Base-by-base conservation (phyloP, 192 early-diverging fungal species). In the Podila clonocystis region DNA sequence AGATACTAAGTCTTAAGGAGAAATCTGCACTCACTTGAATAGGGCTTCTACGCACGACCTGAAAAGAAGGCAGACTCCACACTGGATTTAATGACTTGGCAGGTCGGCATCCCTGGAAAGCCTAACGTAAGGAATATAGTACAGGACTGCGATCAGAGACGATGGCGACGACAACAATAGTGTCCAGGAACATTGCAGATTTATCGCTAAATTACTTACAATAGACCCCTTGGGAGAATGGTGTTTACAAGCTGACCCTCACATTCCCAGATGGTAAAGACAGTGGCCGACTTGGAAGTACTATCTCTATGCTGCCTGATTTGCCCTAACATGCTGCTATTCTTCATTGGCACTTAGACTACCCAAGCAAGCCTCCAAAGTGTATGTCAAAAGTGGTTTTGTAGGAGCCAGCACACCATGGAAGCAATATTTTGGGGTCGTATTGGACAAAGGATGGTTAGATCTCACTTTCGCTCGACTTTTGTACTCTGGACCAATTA, bases 1-100 rank as follows among this genome's bases (percentile, higher is more conserved):
- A 45, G 41, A 3, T 45, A 65, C 20, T 45, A 19, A 33, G n/a
- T 74, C 9, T 24, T 28, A 29, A 6, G 11, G 2, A 5, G 38
- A 30, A 34, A 19, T 9, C 58, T 50, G 58, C 15, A 57, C 17
- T 30, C 4, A 45, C 13, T 72, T 73, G 70, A 84, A 15, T 90
- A 93, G 86, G 98, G 98, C 0, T 99, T 99, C 82, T 98, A 91
- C 72, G 96, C 97, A 15, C 87, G 92, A 28, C 98, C 98, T 6
- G 91, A 87, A 57, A 98, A 97, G 87, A 93, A 91, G 60, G 79
- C 82, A 0, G 93, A 97, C 80, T 91, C 88, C 38, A 91, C 92
- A 0, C 71, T 97, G 58, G 93, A 98, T 75, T 82, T 99, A 38
- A 93, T 94, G 91, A 85, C 78, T 65, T 99, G 97, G 97, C 78